Evolutionary conservation across 2,329 filamentous ascomycete species (phyloP).

Genomic region (Sporothrix schenckii): DNA sequence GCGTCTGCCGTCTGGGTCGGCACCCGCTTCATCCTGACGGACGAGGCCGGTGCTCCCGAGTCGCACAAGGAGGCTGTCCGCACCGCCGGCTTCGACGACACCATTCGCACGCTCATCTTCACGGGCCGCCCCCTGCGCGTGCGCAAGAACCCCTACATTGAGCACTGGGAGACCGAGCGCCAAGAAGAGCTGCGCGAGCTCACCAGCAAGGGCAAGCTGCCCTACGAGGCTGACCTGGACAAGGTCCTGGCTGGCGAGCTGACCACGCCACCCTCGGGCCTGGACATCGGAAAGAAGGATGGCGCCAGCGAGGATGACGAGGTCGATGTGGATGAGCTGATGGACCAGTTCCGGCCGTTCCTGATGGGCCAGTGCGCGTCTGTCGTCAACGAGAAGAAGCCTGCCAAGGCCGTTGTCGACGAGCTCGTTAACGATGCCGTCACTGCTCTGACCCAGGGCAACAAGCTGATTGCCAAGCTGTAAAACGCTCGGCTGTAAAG

Average conservation of each 20-base stretch:
- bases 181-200: slow-evolving; percentile 88
- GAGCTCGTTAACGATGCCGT: slow-evolving; percentile 88
- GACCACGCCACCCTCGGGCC: slow-evolving; percentile 62
- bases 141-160: slow-evolving; percentile 89
- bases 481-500: slow-evolving; percentile 45
- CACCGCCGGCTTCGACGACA: slow-evolving; percentile 92
- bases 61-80: slow-evolving; percentile 94
- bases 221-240: slow-evolving; percentile 93
- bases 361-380: slow-evolving; percentile 97
- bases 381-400: slow-evolving; percentile 89
- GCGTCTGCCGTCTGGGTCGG: slow-evolving; percentile 94
- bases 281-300: slow-evolving; percentile 62
- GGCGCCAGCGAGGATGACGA: slow-evolving; percentile 67
- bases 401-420: slow-evolving; percentile 88
- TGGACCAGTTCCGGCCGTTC: slow-evolving; percentile 89
- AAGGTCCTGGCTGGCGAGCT: slow-evolving; percentile 68
- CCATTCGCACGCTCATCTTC: slow-evolving; percentile 96
- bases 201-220: slow-evolving; percentile 84
- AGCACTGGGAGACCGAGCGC: slow-evolving; percentile 95
- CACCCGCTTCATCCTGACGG: slow-evolving; percentile 89
- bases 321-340: slow-evolving; percentile 73
- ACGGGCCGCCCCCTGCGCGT: slow-evolving; percentile 94
- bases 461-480: slow-evolving; percentile 69
- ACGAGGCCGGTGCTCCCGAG: slow-evolving; percentile 92
- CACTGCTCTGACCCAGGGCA: slow-evolving; percentile 67